A percentile compares a stretch with the other conserved stretches of the same genome.
These are phyloP conservation scores for Botrytis sinoallii DNA, from an alignment of 2,329 filamentous ascomycete species.

Conservation along the genomic window DNA sequence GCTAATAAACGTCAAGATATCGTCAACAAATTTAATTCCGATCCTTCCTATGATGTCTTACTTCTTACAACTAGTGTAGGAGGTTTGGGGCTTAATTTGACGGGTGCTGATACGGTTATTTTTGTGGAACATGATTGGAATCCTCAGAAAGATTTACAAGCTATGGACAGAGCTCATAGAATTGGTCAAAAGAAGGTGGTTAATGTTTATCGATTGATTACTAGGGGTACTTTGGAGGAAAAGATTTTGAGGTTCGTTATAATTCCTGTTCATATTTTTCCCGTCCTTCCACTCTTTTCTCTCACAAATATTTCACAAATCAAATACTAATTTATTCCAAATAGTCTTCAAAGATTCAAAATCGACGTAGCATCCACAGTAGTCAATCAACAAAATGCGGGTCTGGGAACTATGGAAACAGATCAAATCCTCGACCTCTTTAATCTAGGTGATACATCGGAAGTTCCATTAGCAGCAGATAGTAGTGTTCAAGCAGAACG, in stretches of 20 bases:
- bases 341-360: slow-evolving; percentile 94
- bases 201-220: slow-evolving; percentile 96
- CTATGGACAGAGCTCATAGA: slow-evolving; percentile 97
- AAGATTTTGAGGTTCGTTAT: slow-evolving; percentile 78
- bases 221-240: slow-evolving; percentile 91
- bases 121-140: slow-evolving; percentile 99
- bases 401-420: slow-evolving; percentile 89
- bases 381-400: slow-evolving; percentile 98
- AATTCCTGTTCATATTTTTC: not conserved
- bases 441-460: slow-evolving; percentile 77
- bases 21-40: slow-evolving; percentile 97
- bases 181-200: slow-evolving; percentile 99
- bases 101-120: slow-evolving; percentile 96
- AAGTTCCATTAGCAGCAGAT: slow-evolving; percentile 57
- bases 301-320: not conserved
- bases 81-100: slow-evolving; percentile 90
- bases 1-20: slow-evolving; percentile 93
- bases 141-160: slow-evolving; percentile 95
- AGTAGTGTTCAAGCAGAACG: slow-evolving; percentile 56
- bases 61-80: slow-evolving; percentile 93
- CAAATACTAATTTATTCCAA: slow-evolving; percentile 19
- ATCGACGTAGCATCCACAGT: slow-evolving; percentile 98
- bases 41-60: slow-evolving; percentile 92
- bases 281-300: not conserved
- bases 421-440: slow-evolving; percentile 97